Conservation (phyloP, 495 filamentous ascomycete species). For the Massariosphaeria phaeospora region DNA sequence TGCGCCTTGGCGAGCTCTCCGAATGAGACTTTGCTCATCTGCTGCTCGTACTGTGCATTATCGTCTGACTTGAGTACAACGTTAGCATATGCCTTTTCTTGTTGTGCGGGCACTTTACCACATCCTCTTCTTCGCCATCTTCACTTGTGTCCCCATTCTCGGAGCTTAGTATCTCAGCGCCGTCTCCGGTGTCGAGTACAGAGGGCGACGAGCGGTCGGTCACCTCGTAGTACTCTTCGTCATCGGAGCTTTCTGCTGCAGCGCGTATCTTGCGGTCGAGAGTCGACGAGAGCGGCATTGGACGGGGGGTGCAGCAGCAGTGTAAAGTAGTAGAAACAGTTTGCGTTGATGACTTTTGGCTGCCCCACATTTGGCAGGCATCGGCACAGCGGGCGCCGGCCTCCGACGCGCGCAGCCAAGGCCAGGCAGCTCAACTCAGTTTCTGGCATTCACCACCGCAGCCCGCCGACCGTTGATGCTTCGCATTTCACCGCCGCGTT, state of each 20-base stretch:
- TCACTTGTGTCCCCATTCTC: constrained; percentile 9
- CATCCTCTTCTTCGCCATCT: constrained; percentile 33
- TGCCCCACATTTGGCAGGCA: neutral
- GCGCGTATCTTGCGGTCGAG: constrained; percentile 27
- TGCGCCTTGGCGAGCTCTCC: constrained; percentile 83
- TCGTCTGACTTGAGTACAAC: constrained; percentile 32
- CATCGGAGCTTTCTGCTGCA: constrained; percentile 29
- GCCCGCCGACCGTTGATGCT: neutral
- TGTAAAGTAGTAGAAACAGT: neutral
- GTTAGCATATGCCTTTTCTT: constrained; percentile 1
- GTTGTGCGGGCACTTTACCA: neutral
- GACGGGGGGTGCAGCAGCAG: neutral
- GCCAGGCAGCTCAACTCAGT: neutral
- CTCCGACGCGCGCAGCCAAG: neutral
- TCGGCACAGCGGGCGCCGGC: neutral
- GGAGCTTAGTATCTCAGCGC: constrained; percentile 19
- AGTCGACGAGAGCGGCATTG: constrained; percentile 26
- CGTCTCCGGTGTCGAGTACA: constrained; percentile 34
- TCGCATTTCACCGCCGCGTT: neutral
- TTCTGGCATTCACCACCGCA: neutral
- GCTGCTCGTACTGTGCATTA: constrained; percentile 40
- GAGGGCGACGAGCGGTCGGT: constrained; percentile 35
- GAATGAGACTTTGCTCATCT: constrained; percentile 61
- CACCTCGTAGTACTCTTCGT: constrained; percentile 29
- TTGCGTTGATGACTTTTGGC: neutral